These are phyloP conservation scores for Chaetomium globosum DNA, from an alignment of 2,329 filamentous ascomycete genomes.

Conservation along the genomic window DNA sequence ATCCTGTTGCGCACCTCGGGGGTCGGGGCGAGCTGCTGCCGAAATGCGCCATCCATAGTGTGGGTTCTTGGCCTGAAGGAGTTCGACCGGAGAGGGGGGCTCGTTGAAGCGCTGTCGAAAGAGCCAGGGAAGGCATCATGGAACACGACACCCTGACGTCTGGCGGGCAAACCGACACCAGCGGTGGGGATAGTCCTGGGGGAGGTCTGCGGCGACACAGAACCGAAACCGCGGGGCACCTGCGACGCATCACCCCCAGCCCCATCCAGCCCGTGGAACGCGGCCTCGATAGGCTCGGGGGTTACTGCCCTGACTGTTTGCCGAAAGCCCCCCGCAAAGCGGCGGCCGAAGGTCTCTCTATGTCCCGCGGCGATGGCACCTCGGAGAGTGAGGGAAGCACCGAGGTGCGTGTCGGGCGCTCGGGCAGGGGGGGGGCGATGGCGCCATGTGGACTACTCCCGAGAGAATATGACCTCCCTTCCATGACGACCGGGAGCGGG, in stretches of 20 bases:
- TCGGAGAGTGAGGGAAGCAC: slow-evolving; percentile 38
- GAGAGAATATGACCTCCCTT: slow-evolving; percentile 38
- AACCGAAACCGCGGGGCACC: slow-evolving; percentile 41
- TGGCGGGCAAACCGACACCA: slow-evolving; percentile 31
- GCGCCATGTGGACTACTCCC: slow-evolving; percentile 33
- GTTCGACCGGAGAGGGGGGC: slow-evolving; percentile 45
- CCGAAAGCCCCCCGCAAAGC: slow-evolving; percentile 38
- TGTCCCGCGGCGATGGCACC: slow-evolving; percentile 33
- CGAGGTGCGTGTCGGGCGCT: slow-evolving; percentile 29
- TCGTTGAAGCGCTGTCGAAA: slow-evolving; percentile 52
- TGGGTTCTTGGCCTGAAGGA: slow-evolving; percentile 57
- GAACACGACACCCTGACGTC: slow-evolving; percentile 64
- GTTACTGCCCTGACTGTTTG: slow-evolving; percentile 66
- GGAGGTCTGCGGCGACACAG: slow-evolving; percentile 50
- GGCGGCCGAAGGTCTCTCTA: slow-evolving; percentile 39
- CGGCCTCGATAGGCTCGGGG: slow-evolving; percentile 57
- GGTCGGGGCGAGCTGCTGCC: slow-evolving; percentile 49
- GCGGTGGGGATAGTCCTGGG: slow-evolving; percentile 50
- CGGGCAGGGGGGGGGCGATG: slow-evolving; percentile 31
- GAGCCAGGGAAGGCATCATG: slow-evolving; percentile 58
- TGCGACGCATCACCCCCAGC: slow-evolving; percentile 27
- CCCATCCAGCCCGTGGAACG: slow-evolving; percentile 37
- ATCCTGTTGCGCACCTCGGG: slow-evolving; percentile 64
- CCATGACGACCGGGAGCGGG: slow-evolving; percentile 36
- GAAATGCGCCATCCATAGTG: slow-evolving; percentile 60